Base-by-base conservation (phyloP, 2,329 filamentous ascomycete genomes). In the Cryphonectria radicalis region DNA sequence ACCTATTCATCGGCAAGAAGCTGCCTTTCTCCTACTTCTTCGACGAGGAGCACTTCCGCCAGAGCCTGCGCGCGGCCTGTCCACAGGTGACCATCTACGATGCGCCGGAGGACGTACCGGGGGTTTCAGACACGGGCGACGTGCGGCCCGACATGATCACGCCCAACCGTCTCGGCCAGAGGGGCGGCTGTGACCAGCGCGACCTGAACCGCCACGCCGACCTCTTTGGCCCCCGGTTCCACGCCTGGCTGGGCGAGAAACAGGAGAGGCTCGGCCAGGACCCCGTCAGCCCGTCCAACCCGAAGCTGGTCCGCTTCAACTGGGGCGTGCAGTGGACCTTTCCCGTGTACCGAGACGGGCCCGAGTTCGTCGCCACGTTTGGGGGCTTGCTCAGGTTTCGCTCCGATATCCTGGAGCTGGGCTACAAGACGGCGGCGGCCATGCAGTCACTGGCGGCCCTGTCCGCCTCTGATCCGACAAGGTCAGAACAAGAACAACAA, bases 261-360 rank as follows among this genome's bases (percentile, higher is more conserved):
- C 78, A 80, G 28, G 63, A 74, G 8, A 59, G 76, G 66, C 75
- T 76, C 40, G 53, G 72, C 3, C 64, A 75, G 4, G 75, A 70
- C 0, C 69, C 73, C 4, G 67, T 76, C 4, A 75, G 72, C 65
- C 35, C 55, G 7, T 70, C 74, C 6, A 76, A 77, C 14, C 82
- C 82, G 1, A 79, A 82, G n/a, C 76, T 82, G 40, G 78, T 84
- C 67, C 79, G 81, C 35, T 81, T 84, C 73, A 80, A 79, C 71
- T 84, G 82, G 82, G 82, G 82, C 22, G 82, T 84, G 10, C 81
- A 83, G 65, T 84, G 80, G 78, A 83, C 85, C 70, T 85, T 81
- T 80, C 83, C 82, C 28, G 80, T 82, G 6, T 82, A 81, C 68
- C 80, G 81, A 19, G 85, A 87, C 72, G 83, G 84, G 0, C 82